Evolutionary conservation across 768 basidiomycete genomes (phyloP), one percentile per base, ranked within the genome.

Genomic region (Tylopilus balloui): DNA sequence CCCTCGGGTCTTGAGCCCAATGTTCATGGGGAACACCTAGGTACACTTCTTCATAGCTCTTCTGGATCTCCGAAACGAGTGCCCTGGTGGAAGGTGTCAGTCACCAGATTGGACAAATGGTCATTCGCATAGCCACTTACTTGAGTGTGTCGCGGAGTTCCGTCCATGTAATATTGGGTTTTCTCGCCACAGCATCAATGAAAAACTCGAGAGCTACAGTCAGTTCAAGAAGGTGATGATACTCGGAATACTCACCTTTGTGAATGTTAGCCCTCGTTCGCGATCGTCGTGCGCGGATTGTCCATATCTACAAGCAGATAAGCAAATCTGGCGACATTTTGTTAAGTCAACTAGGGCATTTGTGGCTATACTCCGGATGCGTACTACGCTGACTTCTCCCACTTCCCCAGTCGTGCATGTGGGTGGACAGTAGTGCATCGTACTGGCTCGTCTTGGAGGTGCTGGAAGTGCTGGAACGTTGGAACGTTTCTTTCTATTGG

Each of bases 261-360:
- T 64, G 31, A 65, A 62, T 8, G 65, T 65, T 10, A 51, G 12
- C 21, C 31, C 44, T 25, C 32, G 52, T 38, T 44, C 40, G 12
- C 48, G 32, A 32, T 65, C 61, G 34, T 65, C 64, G 13, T 54
- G 50, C 6, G 66, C 63, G 17, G 36, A 4, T 5, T 66, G 61
- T 12, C 41, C 42, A n/a, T 67, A 63, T 11, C 56, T 55, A 38
- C 63, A 65, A 6, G 64, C 60, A 0, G 63, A 63, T 17, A 67
- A 28, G 32, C 55, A 67, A 10, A 67, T 57, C 63, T 65, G 15
- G 12, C 0, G 3, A 12, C 11, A 17, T 1, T 27, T 36, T 2
- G 14, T 50, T 2, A 19, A 19, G 23, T 31, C 8, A 15, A 34
- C n/a, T 34, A 15, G 17, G 12, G 2, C 6, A 2, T 2, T 19